phyloP scores from a whole-genome alignment of 176 grass and related monocot species.

The Puccinellia tenuiflora region DNA sequence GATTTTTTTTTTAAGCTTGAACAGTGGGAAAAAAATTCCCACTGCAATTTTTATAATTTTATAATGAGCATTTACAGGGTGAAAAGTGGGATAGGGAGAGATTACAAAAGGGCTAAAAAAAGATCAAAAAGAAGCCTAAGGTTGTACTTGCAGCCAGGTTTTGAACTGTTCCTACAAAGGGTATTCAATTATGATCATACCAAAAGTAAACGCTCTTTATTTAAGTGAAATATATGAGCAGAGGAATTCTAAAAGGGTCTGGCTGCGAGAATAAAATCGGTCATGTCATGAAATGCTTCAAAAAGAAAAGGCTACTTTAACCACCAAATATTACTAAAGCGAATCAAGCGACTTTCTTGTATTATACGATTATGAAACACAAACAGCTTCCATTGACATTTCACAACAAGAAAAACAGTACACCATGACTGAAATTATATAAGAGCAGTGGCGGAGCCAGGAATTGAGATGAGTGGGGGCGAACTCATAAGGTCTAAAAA shows the following conservation, averaged over 20 bases:
- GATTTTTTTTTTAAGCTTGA: too few relatives aligned
- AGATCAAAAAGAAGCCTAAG: too few relatives aligned
- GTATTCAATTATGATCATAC: constrained; percentile 4
- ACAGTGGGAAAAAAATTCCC: too few relatives aligned
- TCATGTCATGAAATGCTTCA: not conserved
- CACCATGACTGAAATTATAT: not conserved
- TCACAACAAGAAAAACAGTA: not conserved
- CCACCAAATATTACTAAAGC: not conserved
- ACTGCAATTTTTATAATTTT: too few relatives aligned
- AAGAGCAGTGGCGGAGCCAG: too few relatives aligned
- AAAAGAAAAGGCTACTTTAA: not conserved
- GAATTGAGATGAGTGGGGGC: too few relatives aligned
- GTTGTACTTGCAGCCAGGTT: too few relatives aligned
- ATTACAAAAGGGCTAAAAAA: too few relatives aligned
- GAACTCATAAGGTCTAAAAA: too few relatives aligned
- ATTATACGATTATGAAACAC: not conserved
- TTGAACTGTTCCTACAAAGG: not conserved
- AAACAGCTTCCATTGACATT: not conserved
- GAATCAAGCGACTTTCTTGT: not conserved
- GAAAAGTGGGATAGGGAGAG: too few relatives aligned
- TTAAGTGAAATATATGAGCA: not conserved
- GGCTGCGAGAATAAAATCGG: not conserved
- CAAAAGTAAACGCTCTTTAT: not conserved
- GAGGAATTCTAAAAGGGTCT: not conserved
- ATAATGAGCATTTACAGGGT: too few relatives aligned